Percentiles rank a stretch among this genome's conserved stretches.
These are phyloP conservation scores for Cucumis hystrix DNA, from an alignment of 306 rosid genomes.

Conservation along the genomic window DNA sequence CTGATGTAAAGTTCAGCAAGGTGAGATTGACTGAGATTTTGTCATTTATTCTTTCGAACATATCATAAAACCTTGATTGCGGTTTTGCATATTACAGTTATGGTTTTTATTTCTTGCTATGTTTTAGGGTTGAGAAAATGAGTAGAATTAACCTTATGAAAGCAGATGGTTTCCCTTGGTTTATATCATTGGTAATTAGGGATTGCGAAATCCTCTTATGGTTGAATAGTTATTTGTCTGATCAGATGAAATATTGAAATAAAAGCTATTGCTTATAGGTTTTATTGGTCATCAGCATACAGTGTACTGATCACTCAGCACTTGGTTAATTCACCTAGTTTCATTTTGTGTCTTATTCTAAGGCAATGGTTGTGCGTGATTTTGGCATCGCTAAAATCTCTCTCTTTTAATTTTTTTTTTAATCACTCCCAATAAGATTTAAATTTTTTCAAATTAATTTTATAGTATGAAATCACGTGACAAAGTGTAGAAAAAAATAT, in stretches of 20 bases:
- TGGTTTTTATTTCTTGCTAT: not conserved
- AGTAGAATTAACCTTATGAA: not conserved
- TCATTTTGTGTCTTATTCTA: not conserved
- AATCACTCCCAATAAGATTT: no score
- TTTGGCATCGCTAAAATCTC: no score
- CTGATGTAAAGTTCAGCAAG: conserved; percentile 93
- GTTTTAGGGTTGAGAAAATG: not conserved
- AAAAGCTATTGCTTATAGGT: not conserved
- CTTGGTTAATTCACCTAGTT: not conserved
- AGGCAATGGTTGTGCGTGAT: no score
- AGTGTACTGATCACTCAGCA: not conserved
- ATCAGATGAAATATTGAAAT: not conserved
- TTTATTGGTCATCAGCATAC: not conserved
- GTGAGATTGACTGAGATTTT: conserved; percentile 29
- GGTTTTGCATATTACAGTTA: not conserved
- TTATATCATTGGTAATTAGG: not conserved
- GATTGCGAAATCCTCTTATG: not conserved
- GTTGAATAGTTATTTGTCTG: not conserved
- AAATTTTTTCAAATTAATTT: no score
- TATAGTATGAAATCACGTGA: no score
- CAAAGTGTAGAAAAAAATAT: no score
- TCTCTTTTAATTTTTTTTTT: no score
- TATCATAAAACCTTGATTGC: not conserved
- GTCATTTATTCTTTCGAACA: not conserved
- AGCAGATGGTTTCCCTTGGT: not conserved